A percentile compares a stretch with the other conserved stretches of the same genome.
These are phyloP conservation scores for Oemleria cerasiformis DNA, from an alignment of 306 rosid species.

Conservation along the genomic window DNA sequence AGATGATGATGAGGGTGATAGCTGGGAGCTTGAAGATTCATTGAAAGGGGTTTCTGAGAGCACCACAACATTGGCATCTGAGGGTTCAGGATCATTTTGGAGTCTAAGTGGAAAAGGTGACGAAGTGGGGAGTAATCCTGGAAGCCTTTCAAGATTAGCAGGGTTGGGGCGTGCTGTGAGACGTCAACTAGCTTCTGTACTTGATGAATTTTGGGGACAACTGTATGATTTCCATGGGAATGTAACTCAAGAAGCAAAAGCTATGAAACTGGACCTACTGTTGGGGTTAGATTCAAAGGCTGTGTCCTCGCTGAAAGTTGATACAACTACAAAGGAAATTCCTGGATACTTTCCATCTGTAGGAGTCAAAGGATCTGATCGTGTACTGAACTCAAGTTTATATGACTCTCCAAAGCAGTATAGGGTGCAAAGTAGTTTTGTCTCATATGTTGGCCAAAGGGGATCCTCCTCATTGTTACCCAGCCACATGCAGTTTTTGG, in stretches of 20 bases:
- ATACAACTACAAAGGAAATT: conserved; percentile 48
- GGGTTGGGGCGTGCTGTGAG: conserved; percentile 97
- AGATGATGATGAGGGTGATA: conserved; percentile 72
- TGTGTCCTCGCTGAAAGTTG: conserved; percentile 41
- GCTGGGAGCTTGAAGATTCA: conserved; percentile 74
- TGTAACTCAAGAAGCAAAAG: conserved; percentile 58
- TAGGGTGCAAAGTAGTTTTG: conserved; percentile 52
- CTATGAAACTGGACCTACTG: conserved; percentile 61
- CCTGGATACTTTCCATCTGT: conserved; percentile 35
- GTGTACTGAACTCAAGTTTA: conserved; percentile 35
- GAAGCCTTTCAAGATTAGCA: conserved; percentile 89
- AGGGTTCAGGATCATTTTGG: conserved; percentile 88
- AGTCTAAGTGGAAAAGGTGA: conserved; percentile 87
- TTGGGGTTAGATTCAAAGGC: conserved; percentile 53
- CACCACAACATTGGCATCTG: conserved; percentile 49
- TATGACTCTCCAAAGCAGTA: conserved; percentile 59
- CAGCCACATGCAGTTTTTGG: conserved; percentile 45
- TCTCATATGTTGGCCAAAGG: conserved; percentile 55
- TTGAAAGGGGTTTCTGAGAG: conserved; percentile 47
- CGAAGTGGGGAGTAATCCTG: conserved; percentile 77
- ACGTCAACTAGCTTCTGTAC: conserved; percentile 74
- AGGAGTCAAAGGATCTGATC: conserved; percentile 55
- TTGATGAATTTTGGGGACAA: conserved; percentile 90
- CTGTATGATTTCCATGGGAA: conserved; percentile 78
- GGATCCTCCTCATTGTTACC: conserved; percentile 53